Percentiles rank a stretch among this genome's conserved stretches.
Conservation (phyloP, 2,329 filamentous ascomycete genomes). For the Xylariaceae sp. region DNA sequence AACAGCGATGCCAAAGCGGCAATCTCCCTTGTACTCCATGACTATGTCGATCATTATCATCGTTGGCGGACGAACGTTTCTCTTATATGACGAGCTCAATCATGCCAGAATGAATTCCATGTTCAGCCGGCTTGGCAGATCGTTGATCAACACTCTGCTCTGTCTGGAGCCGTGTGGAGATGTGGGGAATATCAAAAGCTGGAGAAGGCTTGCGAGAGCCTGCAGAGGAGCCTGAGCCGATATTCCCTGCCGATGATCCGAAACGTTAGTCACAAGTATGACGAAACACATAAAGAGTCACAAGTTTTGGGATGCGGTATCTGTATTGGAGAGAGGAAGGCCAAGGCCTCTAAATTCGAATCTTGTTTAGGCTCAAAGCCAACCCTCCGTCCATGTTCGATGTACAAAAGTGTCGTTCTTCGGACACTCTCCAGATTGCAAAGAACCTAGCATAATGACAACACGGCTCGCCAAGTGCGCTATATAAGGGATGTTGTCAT, state of each 20-base stretch:
- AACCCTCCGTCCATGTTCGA: constrained; percentile 7
- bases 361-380: constrained; percentile 17
- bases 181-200: constrained; percentile 4
- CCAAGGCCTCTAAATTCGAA: constrained; percentile 15
- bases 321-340: constrained; percentile 1
- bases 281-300: constrained; percentile 15
- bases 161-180: constrained; percentile 11
- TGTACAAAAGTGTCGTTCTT: background rate
- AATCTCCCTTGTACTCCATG: background rate
- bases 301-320: background rate
- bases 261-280: constrained; percentile 1
- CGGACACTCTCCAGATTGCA: constrained; percentile 4
- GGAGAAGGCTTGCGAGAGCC: background rate
- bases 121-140: constrained; percentile 17
- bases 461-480: background rate
- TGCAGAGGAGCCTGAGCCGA: background rate
- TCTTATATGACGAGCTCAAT: background rate
- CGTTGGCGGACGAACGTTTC: background rate
- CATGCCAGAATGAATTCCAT: background rate
- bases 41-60: background rate
- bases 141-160: constrained; percentile 7
- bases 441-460: constrained; percentile 7
- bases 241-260: constrained; percentile 13
- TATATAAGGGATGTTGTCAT: constrained; percentile 18
- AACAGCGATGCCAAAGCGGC: no score